Conservation (phyloP, 1,284 basidiomycete genomes). For the Ganoderma lingzhi region DNA sequence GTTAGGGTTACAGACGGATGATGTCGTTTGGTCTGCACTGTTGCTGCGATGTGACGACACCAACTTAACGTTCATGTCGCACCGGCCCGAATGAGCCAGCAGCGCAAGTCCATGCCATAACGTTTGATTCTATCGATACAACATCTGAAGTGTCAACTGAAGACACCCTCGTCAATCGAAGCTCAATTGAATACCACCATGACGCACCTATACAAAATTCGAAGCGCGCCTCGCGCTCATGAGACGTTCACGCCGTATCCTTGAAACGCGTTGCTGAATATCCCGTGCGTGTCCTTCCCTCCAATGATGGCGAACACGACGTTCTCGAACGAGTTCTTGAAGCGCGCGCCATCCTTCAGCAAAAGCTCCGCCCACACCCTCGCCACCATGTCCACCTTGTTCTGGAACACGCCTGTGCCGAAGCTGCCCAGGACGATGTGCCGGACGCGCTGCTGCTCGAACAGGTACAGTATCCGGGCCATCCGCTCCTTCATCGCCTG, state of each 20-base stretch:
- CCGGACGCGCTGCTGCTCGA: conserved; percentile 62
- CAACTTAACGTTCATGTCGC: not conserved
- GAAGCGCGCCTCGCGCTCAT: not conserved
- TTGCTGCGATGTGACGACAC: not conserved
- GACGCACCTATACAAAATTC: not conserved
- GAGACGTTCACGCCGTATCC: conserved; percentile 12
- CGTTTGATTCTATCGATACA: not conserved
- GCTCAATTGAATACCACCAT: no score
- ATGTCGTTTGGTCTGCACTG: not conserved
- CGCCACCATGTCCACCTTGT: conserved; percentile 56
- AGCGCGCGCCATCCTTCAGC: conserved; percentile 54
- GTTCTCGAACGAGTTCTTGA: conserved; percentile 62
- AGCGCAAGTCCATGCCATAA: not conserved
- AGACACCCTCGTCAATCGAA: not conserved
- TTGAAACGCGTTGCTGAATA: conserved; percentile 53
- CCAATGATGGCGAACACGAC: conserved; percentile 69
- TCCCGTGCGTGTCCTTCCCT: conserved; percentile 56
- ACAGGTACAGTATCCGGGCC: conserved; percentile 68
- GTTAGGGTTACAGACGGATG: not conserved
- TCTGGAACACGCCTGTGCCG: conserved; percentile 77
- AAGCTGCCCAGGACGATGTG: conserved; percentile 75
- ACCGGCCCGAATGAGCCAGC: conserved; percentile 1
- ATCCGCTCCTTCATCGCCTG: conserved; percentile 72
- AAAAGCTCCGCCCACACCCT: conserved; percentile 57
- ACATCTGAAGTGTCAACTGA: not conserved